Conservation (phyloP, 164 flowering plant genomes). For the Chloranthus sessilifolius region DNA sequence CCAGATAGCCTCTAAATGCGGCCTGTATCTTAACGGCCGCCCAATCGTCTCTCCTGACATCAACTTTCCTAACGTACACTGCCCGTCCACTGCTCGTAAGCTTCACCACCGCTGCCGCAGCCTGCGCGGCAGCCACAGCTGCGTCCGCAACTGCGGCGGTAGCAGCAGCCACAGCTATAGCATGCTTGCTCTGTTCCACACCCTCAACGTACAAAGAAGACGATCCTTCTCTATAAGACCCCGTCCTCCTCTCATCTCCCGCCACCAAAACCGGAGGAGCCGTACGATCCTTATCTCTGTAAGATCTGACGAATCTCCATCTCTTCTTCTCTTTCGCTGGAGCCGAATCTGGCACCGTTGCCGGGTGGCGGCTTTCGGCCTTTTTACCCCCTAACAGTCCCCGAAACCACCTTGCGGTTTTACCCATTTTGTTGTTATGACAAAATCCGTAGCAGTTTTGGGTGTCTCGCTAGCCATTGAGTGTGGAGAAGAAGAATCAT, state of each 20-base stretch:
- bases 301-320: constrained; percentile 62
- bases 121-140: constrained; percentile 55
- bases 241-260: neutral
- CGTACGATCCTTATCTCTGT: constrained; percentile 21
- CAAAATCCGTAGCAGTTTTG: constrained; percentile 3
- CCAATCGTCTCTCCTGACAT: constrained; percentile 18
- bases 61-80: constrained; percentile 2
- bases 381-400: constrained; percentile 31
- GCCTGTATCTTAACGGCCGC: constrained; percentile 75
- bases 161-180: constrained; percentile 60
- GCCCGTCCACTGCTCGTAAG: constrained; percentile 46
- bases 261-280: neutral
- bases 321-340: constrained; percentile 31
- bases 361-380: constrained; percentile 5
- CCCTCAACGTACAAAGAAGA: constrained; percentile 3
- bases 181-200: constrained; percentile 44
- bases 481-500: neutral
- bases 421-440: constrained; percentile 51
- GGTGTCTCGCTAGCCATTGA: too few species aligned
- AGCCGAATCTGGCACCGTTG: constrained; percentile 14
- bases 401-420: constrained; percentile 53
- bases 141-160: constrained; percentile 55
- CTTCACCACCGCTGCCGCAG: constrained; percentile 50
- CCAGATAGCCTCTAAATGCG: constrained; percentile 82
- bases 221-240: constrained; percentile 9